phyloP scores from a whole-genome alignment of 306 rosid genomes.

The Cucumis melo region DNA sequence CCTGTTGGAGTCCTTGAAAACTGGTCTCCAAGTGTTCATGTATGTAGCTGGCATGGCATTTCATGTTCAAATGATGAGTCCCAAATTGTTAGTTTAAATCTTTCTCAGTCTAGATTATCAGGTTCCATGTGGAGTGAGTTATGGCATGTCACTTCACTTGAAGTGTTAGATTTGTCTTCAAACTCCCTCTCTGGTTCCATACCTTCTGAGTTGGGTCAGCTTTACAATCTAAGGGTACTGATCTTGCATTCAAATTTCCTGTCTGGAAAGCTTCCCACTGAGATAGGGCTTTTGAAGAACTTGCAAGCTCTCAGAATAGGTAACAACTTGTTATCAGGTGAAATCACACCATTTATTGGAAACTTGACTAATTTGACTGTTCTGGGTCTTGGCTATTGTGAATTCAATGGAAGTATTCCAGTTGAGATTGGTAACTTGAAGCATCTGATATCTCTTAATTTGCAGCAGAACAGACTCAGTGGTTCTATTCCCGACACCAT shows the following conservation, averaged over 20 bases:
- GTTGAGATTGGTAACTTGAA: conserved; percentile 52
- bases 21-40: conserved; percentile 52
- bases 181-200: conserved; percentile 57
- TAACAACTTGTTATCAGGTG: conserved; percentile 58
- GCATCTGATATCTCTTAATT: conserved; percentile 54
- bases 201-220: conserved; percentile 51
- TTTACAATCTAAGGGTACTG: conserved; percentile 43
- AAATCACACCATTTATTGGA: conserved; percentile 41
- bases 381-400: conserved; percentile 56
- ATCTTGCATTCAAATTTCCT: conserved; percentile 54
- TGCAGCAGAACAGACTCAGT: conserved; percentile 46
- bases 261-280: conserved; percentile 66
- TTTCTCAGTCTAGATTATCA: conserved; percentile 58
- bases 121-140: conserved; percentile 51
- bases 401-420: conserved; percentile 79
- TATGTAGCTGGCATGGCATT: conserved; percentile 68
- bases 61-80: conserved; percentile 42
- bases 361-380: conserved; percentile 56
- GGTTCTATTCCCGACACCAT: conserved; percentile 69
- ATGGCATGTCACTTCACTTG: conserved; percentile 37
- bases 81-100: conserved; percentile 41
- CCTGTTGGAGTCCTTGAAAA: conserved; percentile 41
- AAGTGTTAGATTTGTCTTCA: conserved; percentile 70
- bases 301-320: conserved; percentile 79
- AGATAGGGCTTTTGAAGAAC: conserved; percentile 61